Evolutionary conservation across 1,139 yeast species (phyloP), one percentile per base, ranked within the genome.

Genomic region (Casaregolazyma lundiana): DNA sequence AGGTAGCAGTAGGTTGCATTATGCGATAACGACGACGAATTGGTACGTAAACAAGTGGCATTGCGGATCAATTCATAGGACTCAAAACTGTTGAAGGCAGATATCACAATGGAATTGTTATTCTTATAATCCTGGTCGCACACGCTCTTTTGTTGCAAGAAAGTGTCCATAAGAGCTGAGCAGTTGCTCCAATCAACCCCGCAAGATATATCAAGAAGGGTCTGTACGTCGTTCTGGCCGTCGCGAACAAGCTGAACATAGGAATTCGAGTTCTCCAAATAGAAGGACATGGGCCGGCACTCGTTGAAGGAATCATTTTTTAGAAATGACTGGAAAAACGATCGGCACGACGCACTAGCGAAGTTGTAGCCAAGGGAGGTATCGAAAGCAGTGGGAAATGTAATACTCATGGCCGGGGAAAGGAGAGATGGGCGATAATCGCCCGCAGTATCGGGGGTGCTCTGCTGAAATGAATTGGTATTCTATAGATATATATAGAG

Each of bases 261-360:
- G 5, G 67, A 61, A 38, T 58, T 53, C 3, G 67, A 64, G 49
- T 53, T 61, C 41, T 56, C 52, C 8, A 64, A 52, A 45, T 50
- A 61, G 45, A 64, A 63, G 8, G 66, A 62, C 52, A 64, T 52
- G 15, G 68, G 68, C 36, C 53, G 56, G 49, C 68, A 64, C 24
- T 55, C 43, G 18, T 55, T 47, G 42, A 64, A 64, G 13, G 52
- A 43, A 20, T 48, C 51, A 43, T 62, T 57, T 16, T 45, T 41
- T 4, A 63, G 56, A 47, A 64, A 62, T 17, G 38, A 18, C n/a
- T 49, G 40, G 49, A 64, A 62, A 42, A 57, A 64, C 7, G 44
- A 38, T 15, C 61, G 61, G 42, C 68, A 64, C 4, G 62, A 51
- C 1, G 53, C 29, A 26, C 56, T 51, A 16, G 65, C 56, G 53